Percentiles rank a stretch among this genome's conserved stretches.
These are phyloP conservation scores for Clitocybe nebularis DNA, from an alignment of 1,284 basidiomycete genomes.

Conservation along the genomic window DNA sequence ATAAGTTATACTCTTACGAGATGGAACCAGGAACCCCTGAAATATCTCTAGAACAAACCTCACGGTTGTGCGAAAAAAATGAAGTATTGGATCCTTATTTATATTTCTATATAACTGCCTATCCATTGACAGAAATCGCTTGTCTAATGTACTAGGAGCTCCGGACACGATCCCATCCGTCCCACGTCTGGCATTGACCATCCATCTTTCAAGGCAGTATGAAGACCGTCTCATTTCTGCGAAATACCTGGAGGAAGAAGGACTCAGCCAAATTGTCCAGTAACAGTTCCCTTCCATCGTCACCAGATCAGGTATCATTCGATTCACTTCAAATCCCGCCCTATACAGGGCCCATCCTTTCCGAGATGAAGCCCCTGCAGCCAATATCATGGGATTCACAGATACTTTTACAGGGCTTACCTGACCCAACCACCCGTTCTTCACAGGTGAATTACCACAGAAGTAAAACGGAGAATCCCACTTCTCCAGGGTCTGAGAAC, in stretches of 20 bases:
- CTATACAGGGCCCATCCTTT: conserved; percentile 1
- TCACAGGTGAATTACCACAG: not conserved
- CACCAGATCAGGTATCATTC: conserved; percentile 6
- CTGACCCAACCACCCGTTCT: not conserved
- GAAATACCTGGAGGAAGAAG: conserved; percentile 32
- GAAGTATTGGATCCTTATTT: conserved; percentile 4
- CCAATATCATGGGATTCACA: conserved; percentile 1
- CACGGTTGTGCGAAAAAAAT: conserved; percentile 12
- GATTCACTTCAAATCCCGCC: conserved; percentile 5
- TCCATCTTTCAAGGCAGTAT: conserved; percentile 18
- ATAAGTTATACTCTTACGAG: too few relatives aligned
- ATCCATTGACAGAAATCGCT: conserved; percentile 15
- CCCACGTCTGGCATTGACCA: too few relatives aligned
- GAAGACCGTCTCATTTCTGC: conserved; percentile 32
- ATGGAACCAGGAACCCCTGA: conserved; percentile 2
- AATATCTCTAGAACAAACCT: too few relatives aligned
- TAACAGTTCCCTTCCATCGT: conserved; percentile 8
- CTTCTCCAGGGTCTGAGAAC: conserved; percentile 2
- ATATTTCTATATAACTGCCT: conserved; percentile 7
- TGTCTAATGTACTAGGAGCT: not conserved
- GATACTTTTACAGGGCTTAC: too few relatives aligned
- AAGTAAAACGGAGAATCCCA: not conserved
- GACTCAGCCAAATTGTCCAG: conserved; percentile 23
- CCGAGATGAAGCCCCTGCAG: conserved; percentile 4
- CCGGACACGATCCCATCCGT: too few relatives aligned